Conservation (phyloP, 2,329 filamentous ascomycete species). For the Botrytis sinoallii region DNA sequence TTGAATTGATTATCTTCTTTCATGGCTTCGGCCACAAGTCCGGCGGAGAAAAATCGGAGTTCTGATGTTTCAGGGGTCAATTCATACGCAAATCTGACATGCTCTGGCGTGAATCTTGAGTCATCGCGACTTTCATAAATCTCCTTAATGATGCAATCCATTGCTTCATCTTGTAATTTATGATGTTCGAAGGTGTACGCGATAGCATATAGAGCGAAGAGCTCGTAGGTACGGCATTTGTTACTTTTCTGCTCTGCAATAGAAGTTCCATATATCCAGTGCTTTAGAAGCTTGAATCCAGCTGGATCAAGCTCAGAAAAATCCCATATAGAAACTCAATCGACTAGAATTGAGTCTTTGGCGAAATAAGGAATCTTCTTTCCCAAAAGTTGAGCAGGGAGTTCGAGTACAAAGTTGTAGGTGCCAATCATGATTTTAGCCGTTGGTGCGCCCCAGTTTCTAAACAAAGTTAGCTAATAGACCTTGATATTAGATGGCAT, state of each 20-base stretch:
- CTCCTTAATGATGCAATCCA: neutral
- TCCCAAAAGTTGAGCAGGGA: neutral
- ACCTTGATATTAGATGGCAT: neutral
- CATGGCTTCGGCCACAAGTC: neutral
- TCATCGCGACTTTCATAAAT: neutral
- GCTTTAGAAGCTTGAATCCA: neutral
- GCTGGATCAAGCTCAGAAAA: neutral
- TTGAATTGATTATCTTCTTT: too few species aligned
- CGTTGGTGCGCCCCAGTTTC: neutral
- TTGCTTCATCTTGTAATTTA: neutral
- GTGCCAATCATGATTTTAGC: neutral
- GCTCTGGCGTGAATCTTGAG: neutral
- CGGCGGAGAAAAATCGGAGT: neutral
- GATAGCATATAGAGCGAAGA: neutral
- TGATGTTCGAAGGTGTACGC: neutral
- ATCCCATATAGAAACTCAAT: neutral
- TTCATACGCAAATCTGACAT: neutral
- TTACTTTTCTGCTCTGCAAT: neutral
- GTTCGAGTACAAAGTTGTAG: fast-evolving
- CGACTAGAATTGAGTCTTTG: neutral
- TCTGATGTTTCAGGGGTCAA: neutral
- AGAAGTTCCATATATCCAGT: neutral
- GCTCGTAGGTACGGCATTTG: neutral
- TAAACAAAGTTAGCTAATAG: neutral
- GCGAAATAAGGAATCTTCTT: neutral